phyloP scores from a whole-genome alignment of 2,329 filamentous ascomycete species.

The Rhexocercosporidium sp. region DNA sequence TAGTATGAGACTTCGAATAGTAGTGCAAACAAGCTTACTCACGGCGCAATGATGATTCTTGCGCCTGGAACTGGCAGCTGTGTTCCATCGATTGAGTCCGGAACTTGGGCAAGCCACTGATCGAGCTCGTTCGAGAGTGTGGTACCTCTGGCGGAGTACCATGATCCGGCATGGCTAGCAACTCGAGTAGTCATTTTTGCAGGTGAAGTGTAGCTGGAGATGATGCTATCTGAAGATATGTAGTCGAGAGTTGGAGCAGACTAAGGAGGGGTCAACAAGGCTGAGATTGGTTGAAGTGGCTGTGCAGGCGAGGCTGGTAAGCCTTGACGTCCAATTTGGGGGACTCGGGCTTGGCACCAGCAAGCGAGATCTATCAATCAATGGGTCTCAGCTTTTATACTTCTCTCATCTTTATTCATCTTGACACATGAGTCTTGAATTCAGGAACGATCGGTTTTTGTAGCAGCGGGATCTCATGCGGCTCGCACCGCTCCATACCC shows the following conservation, averaged over 20 bases:
- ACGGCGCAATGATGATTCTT: constrained; percentile 92
- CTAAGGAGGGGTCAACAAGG: constrained; percentile 1
- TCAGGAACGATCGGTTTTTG: too few relatives aligned
- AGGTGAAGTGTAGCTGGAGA: not conserved
- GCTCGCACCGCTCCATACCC: not conserved
- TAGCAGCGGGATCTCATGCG: not conserved
- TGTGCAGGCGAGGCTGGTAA: constrained; percentile 10
- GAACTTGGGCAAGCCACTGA: constrained; percentile 74
- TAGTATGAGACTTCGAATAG: constrained; percentile 11
- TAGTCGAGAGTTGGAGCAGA: not conserved
- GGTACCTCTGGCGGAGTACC: constrained; percentile 73
- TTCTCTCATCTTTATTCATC: not conserved
- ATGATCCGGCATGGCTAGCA: constrained; percentile 82
- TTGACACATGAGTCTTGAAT: not conserved
- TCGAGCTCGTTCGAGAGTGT: constrained; percentile 74
- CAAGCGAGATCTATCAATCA: not conserved
- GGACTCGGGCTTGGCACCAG: not conserved
- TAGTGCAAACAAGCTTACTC: constrained; percentile 47
- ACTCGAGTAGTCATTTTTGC: constrained; percentile 49
- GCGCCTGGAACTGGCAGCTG: constrained; percentile 73
- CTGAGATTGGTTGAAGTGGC: constrained; percentile 1
- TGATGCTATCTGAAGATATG: not conserved
- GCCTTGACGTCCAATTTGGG: not conserved
- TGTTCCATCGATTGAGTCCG: constrained; percentile 63
- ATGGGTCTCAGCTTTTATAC: too few relatives aligned